A percentile compares a stretch with the other conserved stretches of the same genome.
phyloP scores from a whole-genome alignment of 2,329 filamentous ascomycete species.

The Trichophyton verrucosum region DNA sequence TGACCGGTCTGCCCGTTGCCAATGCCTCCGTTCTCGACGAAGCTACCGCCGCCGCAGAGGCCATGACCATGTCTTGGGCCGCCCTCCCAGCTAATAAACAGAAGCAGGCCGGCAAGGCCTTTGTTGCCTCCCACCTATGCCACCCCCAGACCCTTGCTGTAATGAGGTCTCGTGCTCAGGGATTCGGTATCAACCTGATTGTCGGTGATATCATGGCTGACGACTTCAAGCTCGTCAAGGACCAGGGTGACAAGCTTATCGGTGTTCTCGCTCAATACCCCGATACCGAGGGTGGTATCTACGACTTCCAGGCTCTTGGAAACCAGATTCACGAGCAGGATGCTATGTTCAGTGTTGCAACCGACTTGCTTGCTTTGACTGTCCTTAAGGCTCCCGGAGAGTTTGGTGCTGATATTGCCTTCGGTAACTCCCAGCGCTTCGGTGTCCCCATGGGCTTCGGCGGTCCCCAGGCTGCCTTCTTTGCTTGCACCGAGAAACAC shows the following conservation, averaged over 20 bases:
- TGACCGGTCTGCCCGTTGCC: conserved; percentile 74
- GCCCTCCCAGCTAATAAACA: conserved; percentile 57
- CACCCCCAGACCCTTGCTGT: conserved; percentile 81
- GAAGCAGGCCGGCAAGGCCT: conserved; percentile 65
- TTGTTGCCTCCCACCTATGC: conserved; percentile 67
- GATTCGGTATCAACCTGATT: conserved; percentile 75
- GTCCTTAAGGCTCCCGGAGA: conserved; percentile 80
- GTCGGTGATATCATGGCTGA: conserved; percentile 58
- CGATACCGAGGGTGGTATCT: conserved; percentile 69
- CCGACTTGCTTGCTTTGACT: conserved; percentile 78
- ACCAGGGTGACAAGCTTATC: conserved; percentile 66
- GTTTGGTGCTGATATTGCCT: conserved; percentile 89
- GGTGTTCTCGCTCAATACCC: conserved; percentile 94
- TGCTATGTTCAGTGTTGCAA: conserved; percentile 73
- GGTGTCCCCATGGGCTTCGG: conserved; percentile 87
- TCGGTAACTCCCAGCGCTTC: conserved; percentile 82
- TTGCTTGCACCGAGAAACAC: conserved; percentile 78
- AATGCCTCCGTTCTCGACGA: conserved; percentile 89
- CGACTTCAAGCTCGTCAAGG: conserved; percentile 53
- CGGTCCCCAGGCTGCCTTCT: conserved; percentile 94
- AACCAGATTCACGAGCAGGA: conserved; percentile 65
- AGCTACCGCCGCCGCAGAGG: conserved; percentile 83
- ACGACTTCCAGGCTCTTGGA: conserved; percentile 61
- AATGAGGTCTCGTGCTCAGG: conserved; percentile 70
- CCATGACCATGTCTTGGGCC: conserved; percentile 85